Base-by-base conservation (phyloP, 495 filamentous ascomycete species). In the Xylaria scruposa region DNA sequence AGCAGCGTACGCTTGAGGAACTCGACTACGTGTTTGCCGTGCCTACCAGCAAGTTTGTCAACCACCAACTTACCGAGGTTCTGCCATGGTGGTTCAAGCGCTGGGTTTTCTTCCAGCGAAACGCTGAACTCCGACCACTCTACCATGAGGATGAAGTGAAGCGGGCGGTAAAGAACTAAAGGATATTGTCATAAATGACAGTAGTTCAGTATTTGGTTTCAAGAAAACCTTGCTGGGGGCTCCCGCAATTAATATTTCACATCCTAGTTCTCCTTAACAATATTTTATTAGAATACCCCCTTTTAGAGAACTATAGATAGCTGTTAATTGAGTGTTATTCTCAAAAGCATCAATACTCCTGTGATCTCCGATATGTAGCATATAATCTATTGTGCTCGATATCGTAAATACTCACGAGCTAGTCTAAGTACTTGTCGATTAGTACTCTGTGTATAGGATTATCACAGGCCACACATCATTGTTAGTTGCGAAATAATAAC, bases 1-100 rank as follows among this genome's bases (percentile, higher is more conserved):
- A 91, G 83, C 87, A 90, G 81, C 85, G 86, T 19, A 89, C 88
- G 4, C 83, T 91, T 13, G 93, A 97, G 80, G 93, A 97, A 78
- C 84, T 97, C 47, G 93, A 97, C 81, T 93, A 94, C 76, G 89
- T 97, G 67, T 97, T 94, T 72, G 91, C 89, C 9, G 91, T 94
- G 15, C 91, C 91, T 0, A 91, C 87, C 31, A 75, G 85, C 54
- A 84, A 84, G 46, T 91, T 93, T 77, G 87, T 87, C 76, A 71
- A 72, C 42, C 93, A 94, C 76, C 91, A 96, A 81, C 40, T 89
- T 38, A 86, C 78, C 67, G 84, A 88, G 72, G 88, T 83, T 4
- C 81, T 93, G n/a, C 86, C 86, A 1, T 95, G 87, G 82, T 95
- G 89, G 86, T 75, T 92, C 77, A 90, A 89, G 78, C 84, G 89